Evolutionary conservation across 352 stramenopile genomes (phyloP).

Genomic region (Blastocystis hominis): DNA sequence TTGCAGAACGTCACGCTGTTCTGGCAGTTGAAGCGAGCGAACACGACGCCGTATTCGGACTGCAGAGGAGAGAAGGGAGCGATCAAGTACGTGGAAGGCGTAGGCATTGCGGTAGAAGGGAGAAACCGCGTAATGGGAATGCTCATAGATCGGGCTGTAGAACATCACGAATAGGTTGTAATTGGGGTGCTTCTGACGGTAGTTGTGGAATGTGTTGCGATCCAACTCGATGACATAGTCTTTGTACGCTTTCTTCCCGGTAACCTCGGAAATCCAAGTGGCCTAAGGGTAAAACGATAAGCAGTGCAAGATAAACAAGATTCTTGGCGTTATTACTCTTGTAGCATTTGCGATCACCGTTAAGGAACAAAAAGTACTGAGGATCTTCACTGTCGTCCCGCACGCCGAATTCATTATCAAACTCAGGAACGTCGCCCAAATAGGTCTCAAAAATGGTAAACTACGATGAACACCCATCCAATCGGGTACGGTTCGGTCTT

Average conservation of each 20-base stretch:
- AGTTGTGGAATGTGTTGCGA: neutral
- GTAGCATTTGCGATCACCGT: neutral
- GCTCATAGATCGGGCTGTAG: neutral
- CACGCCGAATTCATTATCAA: conserved; percentile 34
- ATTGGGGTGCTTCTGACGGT: neutral
- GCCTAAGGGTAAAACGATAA: neutral
- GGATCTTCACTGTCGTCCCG: neutral
- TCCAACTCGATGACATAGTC: conserved; percentile 18
- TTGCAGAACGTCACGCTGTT: neutral
- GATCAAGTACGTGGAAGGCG: neutral
- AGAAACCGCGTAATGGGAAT: conserved; percentile 6
- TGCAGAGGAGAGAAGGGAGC: neutral
- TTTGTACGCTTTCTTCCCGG: neutral
- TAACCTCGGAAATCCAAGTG: conserved; percentile 1
- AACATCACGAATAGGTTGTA: conserved; percentile 26
- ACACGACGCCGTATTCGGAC: neutral
- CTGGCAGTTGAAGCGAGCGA: conserved; percentile 4
- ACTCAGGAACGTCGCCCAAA: conserved; percentile 11
- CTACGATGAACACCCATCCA: neutral
- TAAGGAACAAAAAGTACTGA: conserved; percentile 8
- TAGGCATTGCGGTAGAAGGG: conserved; percentile 23
- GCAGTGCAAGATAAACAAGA: neutral
- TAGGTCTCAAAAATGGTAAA: conserved; percentile 19
- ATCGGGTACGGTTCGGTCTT: neutral
- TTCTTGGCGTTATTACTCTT: neutral